A percentile compares a stretch with the other conserved stretches of the same genome.
Evolutionary conservation across 2,329 filamentous ascomycete genomes (phyloP).

Genomic region (Orbilia brochopaga): DNA sequence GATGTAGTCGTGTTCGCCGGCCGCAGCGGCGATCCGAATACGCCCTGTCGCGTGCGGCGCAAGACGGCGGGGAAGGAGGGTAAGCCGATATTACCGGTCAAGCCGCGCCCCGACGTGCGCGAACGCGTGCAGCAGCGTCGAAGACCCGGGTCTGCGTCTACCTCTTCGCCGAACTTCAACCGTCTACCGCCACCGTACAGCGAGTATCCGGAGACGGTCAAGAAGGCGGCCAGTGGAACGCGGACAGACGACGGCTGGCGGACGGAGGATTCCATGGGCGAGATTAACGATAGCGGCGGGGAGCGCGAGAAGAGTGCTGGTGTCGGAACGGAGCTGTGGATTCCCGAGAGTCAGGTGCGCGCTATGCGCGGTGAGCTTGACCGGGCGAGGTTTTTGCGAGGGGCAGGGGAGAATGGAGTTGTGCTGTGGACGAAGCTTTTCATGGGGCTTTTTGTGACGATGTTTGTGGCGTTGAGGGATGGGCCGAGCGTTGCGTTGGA

Average conservation of each 20-base stretch:
- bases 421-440: conserved; percentile 44
- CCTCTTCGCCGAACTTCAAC: not conserved
- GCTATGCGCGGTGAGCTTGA: conserved; percentile 37
- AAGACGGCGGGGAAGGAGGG: conserved; percentile 8
- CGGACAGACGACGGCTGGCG: conserved; percentile 35
- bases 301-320: conserved; percentile 7
- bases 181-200: conserved; percentile 35
- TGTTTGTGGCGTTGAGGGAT: conserved; percentile 46
- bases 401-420: conserved; percentile 32
- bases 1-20: conserved; percentile 29
- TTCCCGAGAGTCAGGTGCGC: conserved; percentile 38
- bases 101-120: conserved; percentile 35
- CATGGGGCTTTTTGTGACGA: conserved; percentile 36
- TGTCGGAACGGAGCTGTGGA: conserved; percentile 18
- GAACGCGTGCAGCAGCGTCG: conserved; percentile 19
- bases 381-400: conserved; percentile 26
- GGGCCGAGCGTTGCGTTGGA: conserved; percentile 46
- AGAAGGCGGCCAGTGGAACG: not conserved
- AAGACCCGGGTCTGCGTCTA: conserved; percentile 10
- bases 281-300: conserved; percentile 31
- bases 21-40: conserved; percentile 28
- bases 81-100: conserved; percentile 38
- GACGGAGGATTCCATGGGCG: conserved; percentile 41
- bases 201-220: conserved; percentile 24
- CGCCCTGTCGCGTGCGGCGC: conserved; percentile 30